Conservation (phyloP, 2,329 filamentous ascomycete species). For the Ascochyta fabae region DNA sequence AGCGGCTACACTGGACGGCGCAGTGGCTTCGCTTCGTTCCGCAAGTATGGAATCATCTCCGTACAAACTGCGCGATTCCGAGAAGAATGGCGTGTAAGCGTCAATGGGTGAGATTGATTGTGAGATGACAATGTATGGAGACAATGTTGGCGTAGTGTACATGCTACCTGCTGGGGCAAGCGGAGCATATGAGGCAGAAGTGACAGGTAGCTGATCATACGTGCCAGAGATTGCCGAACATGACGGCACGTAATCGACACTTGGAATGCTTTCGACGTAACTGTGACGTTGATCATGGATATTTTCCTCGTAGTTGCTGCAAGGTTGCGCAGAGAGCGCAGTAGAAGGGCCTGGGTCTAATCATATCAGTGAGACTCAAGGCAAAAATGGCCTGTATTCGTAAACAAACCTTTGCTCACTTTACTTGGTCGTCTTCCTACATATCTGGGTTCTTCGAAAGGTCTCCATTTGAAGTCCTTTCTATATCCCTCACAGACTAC, state of each 20-base stretch:
- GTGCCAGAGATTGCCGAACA: conserved; percentile 17
- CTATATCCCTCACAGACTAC: conserved; percentile 74
- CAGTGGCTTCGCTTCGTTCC: conserved; percentile 33
- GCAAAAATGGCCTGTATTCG: neutral
- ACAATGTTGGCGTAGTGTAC: conserved; percentile 24
- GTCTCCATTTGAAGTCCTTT: conserved; percentile 78
- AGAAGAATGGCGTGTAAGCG: conserved; percentile 42
- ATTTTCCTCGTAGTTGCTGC: neutral
- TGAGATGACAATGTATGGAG: conserved; percentile 33
- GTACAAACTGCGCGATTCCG: conserved; percentile 48
- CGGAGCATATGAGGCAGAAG: conserved; percentile 21
- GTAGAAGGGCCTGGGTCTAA: conserved; percentile 19
- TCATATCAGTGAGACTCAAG: conserved; percentile 14
- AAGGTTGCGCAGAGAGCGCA: conserved; percentile 10
- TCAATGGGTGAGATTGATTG: conserved; percentile 40
- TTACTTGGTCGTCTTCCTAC: conserved; percentile 52
- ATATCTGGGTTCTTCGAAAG: conserved; percentile 69
- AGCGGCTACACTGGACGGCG: conserved; percentile 48
- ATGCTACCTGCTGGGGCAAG: conserved; percentile 13
- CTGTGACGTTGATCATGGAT: conserved; percentile 14
- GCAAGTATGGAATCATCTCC: conserved; percentile 43
- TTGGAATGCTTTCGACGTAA: conserved; percentile 14
- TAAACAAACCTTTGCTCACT: conserved; percentile 55
- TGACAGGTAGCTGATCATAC: conserved; percentile 16
- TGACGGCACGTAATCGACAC: conserved; percentile 22